These are phyloP conservation scores for Tuber brumale DNA, from an alignment of 495 filamentous ascomycete species.

Conservation along the genomic window DNA sequence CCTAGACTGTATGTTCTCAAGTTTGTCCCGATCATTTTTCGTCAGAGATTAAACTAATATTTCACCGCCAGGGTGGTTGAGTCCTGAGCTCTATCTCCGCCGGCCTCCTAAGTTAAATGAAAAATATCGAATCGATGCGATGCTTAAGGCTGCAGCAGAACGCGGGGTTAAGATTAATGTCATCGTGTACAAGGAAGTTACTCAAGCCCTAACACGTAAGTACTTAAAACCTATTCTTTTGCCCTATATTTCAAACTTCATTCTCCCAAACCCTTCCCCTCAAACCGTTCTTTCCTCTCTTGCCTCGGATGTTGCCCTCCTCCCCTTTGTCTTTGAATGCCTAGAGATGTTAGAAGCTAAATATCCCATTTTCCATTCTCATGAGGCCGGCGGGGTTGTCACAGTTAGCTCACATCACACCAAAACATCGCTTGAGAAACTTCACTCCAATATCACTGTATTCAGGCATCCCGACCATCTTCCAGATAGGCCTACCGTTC, in stretches of 20 bases:
- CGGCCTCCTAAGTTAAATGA: slow-evolving; percentile 76
- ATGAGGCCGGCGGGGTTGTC: slow-evolving; percentile 28
- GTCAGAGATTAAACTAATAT: slow-evolving; percentile 12
- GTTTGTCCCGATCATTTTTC: not conserved
- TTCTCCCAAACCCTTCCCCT: slow-evolving; percentile 10
- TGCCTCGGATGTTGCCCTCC: slow-evolving; percentile 27
- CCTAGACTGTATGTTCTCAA: slow-evolving; percentile 60
- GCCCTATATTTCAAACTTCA: slow-evolving; percentile 10
- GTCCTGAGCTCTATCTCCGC: slow-evolving; percentile 81
- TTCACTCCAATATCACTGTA: slow-evolving; percentile 82
- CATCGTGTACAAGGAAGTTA: slow-evolving; percentile 94
- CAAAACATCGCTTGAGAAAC: slow-evolving; percentile 67
- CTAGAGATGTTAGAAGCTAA: slow-evolving; percentile 46
- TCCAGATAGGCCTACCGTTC: slow-evolving; percentile 57
- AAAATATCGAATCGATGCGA: slow-evolving; percentile 78
- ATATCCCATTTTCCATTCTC: slow-evolving; percentile 46
- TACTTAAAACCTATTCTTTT: slow-evolving; percentile 29
- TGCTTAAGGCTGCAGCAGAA: slow-evolving; percentile 80
- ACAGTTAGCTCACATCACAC: slow-evolving; percentile 78
- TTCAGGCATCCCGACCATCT: slow-evolving; percentile 90
- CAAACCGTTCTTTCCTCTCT: slow-evolving; percentile 16
- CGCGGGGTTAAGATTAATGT: slow-evolving; percentile 82
- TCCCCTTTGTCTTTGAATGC: slow-evolving; percentile 46
- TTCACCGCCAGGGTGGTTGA: slow-evolving; percentile 64
- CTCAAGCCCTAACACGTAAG: slow-evolving; percentile 78